Evolutionary conservation across 768 basidiomycete genomes (phyloP).

Genomic region (Naganishia antarctica): DNA sequence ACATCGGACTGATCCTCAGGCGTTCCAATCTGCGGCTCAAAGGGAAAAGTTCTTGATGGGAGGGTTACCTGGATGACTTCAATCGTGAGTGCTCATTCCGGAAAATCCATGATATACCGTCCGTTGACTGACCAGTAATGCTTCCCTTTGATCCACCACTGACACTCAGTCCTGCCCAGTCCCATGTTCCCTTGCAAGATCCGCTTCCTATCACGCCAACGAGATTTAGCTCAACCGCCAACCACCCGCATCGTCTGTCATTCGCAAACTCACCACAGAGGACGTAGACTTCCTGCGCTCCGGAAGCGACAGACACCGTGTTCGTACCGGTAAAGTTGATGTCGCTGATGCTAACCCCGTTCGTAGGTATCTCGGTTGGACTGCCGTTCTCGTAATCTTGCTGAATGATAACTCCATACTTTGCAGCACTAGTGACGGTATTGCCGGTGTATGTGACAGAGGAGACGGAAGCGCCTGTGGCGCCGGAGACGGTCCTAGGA

Average conservation of each 20-base stretch:
- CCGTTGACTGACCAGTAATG: constrained; percentile 28
- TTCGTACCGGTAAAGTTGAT: constrained; percentile 54
- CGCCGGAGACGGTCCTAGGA: constrained; percentile 42
- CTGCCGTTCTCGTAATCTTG: constrained; percentile 58
- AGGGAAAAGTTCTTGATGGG: constrained; percentile 16
- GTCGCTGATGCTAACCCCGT: constrained; percentile 58
- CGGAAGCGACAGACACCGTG: constrained; percentile 52
- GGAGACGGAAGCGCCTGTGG: constrained; percentile 33
- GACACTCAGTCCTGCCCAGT: constrained; percentile 55
- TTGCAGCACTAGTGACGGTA: constrained; percentile 30
- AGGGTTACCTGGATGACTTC: neutral
- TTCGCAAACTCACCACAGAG: constrained; percentile 60
- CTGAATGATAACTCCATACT: constrained; percentile 61
- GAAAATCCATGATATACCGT: neutral
- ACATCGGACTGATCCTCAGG: too few species aligned
- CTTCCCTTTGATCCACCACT: constrained; percentile 54
- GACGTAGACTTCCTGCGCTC: constrained; percentile 55
- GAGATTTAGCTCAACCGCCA: constrained; percentile 2
- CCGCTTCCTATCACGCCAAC: neutral
- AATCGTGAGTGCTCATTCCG: neutral
- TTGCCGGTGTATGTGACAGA: constrained; percentile 35
- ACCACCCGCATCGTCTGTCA: too few species aligned
- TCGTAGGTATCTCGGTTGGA: constrained; percentile 56
- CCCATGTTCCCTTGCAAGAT: constrained; percentile 49
- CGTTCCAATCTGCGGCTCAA: too few species aligned